Base-by-base conservation (phyloP, 768 basidiomycete species). In the Auricularia sp. region DNA sequence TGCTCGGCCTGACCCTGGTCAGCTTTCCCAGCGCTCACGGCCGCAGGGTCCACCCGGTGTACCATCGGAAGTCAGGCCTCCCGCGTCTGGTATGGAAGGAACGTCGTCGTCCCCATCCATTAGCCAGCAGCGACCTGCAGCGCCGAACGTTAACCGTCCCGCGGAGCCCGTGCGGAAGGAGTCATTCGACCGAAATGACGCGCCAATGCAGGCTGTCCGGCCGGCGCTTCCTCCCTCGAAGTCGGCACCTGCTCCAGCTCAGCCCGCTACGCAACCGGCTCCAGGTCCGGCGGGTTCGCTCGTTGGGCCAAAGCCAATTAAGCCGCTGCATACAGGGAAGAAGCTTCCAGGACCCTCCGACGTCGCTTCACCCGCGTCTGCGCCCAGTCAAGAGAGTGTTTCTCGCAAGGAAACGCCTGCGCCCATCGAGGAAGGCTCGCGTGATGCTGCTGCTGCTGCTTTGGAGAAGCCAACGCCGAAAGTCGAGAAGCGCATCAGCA, bases 401-500 rank as follows among this genome's bases (percentile, higher is more conserved):
- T 80, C 75, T 6, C 63, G 68, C 21, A 78, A 82, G 64, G 80
- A 81, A 33, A 81, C 81, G 64, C 76, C 73, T 64, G 85, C 84
- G 63, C 73, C 73, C 34, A 75, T 78, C 56, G 76, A 75, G 54
- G 74, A 77, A 2, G 79, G 75, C 18, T 79, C 81, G 8, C 81
- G 81, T 1, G 85, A 87, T 1, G 88, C 88, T 0, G 89, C 92
- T 14, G 87, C 81, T 0, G 82, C 88, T 42, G 79, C 89, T 67
- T 83, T 89, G 73, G 67, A 69, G 67, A 87, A 85, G 75, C 83
- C 86, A 64, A 89, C 89, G 74, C 63, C 63, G 64, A 85, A 80
- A 65, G 73, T 77, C 11, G 85, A 95, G 75, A 89, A 93, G 77
- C 83, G 96, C 67, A 96, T 98, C 70, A 94, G 92, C 68, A 91